Conservation (phyloP, 352 stramenopile genomes). For the Pythium periplocum region DNA sequence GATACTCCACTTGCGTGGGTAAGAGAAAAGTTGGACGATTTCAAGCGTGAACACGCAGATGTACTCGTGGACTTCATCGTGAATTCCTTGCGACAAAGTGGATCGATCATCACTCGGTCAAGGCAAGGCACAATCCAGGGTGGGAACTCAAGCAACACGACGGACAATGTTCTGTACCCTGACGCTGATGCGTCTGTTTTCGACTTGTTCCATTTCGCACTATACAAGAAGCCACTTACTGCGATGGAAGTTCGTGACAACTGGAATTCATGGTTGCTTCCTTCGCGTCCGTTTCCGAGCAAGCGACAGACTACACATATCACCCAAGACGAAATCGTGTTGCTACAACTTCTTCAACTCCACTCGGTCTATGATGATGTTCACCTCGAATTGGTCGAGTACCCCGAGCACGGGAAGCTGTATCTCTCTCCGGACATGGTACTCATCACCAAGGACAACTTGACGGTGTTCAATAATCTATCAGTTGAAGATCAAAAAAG, state of each 20-base stretch:
- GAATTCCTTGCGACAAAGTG: conserved; percentile 12
- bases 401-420: conserved; percentile 48
- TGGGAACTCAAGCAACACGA: conserved; percentile 1
- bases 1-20: conserved; percentile 62
- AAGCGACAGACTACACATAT: conserved; percentile 27
- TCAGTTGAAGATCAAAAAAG: conserved; percentile 39
- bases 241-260: conserved; percentile 4
- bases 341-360: conserved; percentile 49
- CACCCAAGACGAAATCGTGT: conserved; percentile 32
- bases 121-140: background rate
- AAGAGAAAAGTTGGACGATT: conserved; percentile 40
- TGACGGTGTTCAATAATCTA: conserved; percentile 34
- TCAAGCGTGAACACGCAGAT: conserved; percentile 46
- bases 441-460: conserved; percentile 27
- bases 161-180: conserved; percentile 23
- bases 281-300: conserved; percentile 36
- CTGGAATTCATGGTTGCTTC: conserved; percentile 26
- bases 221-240: conserved; percentile 32
- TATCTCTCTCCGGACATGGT: conserved; percentile 46
- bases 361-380: conserved; percentile 63
- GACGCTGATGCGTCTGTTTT: conserved; percentile 43
- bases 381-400: conserved; percentile 32
- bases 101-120: background rate
- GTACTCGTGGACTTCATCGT: conserved; percentile 60
- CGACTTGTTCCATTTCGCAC: conserved; percentile 69